Evolutionary conservation across 495 filamentous ascomycete genomes (phyloP).

Genomic region (Podospora comata): DNA sequence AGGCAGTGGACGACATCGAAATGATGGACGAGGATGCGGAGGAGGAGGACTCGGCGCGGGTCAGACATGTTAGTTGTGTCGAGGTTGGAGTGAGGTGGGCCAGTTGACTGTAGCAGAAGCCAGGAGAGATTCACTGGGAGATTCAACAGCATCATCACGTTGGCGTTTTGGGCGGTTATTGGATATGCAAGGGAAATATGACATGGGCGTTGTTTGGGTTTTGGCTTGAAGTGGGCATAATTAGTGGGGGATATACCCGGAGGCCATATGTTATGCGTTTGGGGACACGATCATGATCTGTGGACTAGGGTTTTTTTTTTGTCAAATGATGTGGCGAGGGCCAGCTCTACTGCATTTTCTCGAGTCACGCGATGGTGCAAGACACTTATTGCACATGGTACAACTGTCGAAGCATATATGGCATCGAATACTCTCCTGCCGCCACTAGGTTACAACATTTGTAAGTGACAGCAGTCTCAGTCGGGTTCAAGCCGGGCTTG

Average conservation of each 20-base stretch:
- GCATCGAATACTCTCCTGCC: no score
- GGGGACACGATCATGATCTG: background rate
- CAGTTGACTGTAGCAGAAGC: background rate
- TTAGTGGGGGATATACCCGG: background rate
- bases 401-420: background rate
- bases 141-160: background rate
- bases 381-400: no score
- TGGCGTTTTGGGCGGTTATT: background rate
- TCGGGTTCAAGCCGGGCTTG: background rate
- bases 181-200: background rate
- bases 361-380: no score
- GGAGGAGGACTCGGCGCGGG: constrained; percentile 58
- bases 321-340: no score
- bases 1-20: constrained; percentile 69
- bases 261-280: background rate
- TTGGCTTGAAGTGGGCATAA: background rate
- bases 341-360: no score
- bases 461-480: background rate
- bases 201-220: background rate
- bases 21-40: constrained; percentile 43
- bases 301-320: background rate
- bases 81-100: constrained; percentile 34
- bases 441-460: background rate
- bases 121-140: background rate
- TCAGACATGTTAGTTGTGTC: constrained; percentile 45